Evolutionary conservation across 805 yeast genomes (phyloP), one percentile per base, ranked within the genome.

Genomic region (Saccharomycopsis sp.): DNA sequence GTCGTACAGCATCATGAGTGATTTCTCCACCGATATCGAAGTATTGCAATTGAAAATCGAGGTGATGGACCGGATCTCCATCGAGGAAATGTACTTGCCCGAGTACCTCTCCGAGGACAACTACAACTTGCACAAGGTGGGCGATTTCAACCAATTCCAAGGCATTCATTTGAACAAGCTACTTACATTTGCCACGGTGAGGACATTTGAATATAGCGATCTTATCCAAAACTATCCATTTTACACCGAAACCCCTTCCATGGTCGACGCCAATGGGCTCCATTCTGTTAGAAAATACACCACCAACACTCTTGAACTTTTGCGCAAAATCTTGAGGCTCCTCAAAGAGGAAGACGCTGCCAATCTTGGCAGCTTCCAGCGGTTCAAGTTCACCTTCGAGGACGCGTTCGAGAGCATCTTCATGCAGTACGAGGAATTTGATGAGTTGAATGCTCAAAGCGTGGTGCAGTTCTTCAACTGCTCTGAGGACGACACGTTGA

Each of bases 401-500:
- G 25, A 33, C 4, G 17, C 38, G 2, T 45, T 42, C 30, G 43
- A 42, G 22, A 8, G 8, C 9, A 15, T 37, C n/a, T 45, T 33
- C 18, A 15, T 26, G 7, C 22, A 25, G 3, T 42, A 29, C 21
- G 34, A 43, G 2, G 19, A 4, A 7, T 45, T 44, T 21, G 17
- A 26, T 6, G 12, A 22, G 3, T 16, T 16, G 5, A 34, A 34
- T 19, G 13, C 17, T 15, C 16, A 18, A 15, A 42, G 34, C 27
- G 29, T 38, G 20, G 15, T 42, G 19, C 16, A 41, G 10, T 45
- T 45, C 13, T 45, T 42, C 38, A 34, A 35, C 9, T 45, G 49
- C 21, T 34, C 25, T 15, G 21, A 30, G 9, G 49, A 45, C 22
- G 15, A 15, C 10, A 17, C 32, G 13, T 38, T 38, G 6, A 17